phyloP scores from a whole-genome alignment of 1,284 basidiomycete species.

The Agaricales sp. region DNA sequence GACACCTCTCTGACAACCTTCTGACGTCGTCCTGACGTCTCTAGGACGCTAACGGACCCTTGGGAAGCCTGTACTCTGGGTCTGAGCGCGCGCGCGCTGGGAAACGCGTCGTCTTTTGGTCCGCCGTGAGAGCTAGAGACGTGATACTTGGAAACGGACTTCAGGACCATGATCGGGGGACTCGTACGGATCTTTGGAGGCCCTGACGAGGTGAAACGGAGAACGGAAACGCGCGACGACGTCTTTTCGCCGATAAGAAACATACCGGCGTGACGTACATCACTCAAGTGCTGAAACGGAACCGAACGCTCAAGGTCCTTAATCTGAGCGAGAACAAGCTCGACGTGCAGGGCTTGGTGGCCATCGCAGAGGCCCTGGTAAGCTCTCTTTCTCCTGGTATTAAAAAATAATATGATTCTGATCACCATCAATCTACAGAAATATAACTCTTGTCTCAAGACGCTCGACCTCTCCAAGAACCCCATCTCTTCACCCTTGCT shows the following conservation, averaged over 20 bases:
- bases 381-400: neutral
- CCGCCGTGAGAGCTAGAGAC: neutral
- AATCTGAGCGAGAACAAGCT: slow-evolving; percentile 93
- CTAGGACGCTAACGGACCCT: too few species aligned
- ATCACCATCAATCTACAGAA: slow-evolving; percentile 33
- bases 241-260: slow-evolving; percentile 11
- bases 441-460: slow-evolving; percentile 92
- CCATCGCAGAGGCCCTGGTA: slow-evolving; percentile 78
- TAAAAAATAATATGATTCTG: neutral
- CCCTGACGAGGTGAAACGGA: slow-evolving; percentile 74
- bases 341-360: slow-evolving; percentile 71
- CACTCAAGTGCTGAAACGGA: slow-evolving; percentile 91
- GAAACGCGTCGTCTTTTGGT: too few species aligned
- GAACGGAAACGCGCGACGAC: slow-evolving; percentile 83
- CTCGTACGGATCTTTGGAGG: slow-evolving; percentile 69
- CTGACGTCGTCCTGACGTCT: too few species aligned
- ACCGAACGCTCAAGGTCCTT: slow-evolving; percentile 88
- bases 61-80: too few species aligned
- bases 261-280: slow-evolving; percentile 72
- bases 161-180: slow-evolving; percentile 24
- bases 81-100: too few species aligned
- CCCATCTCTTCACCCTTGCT: slow-evolving; percentile 44
- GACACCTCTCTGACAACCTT: too few species aligned
- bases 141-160: neutral
- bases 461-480: slow-evolving; percentile 87